Evolutionary conservation across 805 yeast genomes (phyloP).

Genomic region (Candida sakaeoensis): DNA sequence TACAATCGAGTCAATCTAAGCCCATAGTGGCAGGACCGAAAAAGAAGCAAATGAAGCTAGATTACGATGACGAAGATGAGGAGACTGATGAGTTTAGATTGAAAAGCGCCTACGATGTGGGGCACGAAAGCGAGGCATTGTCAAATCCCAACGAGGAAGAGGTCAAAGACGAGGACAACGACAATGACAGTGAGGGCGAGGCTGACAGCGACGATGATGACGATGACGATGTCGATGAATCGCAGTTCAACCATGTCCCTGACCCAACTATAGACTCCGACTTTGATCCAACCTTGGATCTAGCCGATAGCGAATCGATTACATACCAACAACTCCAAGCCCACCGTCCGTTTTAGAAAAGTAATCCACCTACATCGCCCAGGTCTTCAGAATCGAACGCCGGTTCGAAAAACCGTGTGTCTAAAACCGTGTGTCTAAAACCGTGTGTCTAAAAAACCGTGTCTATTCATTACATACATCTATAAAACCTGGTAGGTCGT

Average conservation of each 20-base stretch:
- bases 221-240: not conserved
- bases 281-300: slow-evolving; percentile 23
- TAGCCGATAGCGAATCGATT: slow-evolving; percentile 17
- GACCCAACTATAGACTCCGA: slow-evolving; percentile 22
- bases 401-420: too few relatives aligned
- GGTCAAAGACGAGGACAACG: not conserved
- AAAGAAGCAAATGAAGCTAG: slow-evolving; percentile 20
- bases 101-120: slow-evolving; percentile 39
- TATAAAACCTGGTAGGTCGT: slow-evolving; percentile 30
- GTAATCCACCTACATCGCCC: too few relatives aligned
- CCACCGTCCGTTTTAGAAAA: slow-evolving; percentile 8
- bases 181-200: not conserved
- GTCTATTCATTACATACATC: slow-evolving; percentile 7
- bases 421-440: too few relatives aligned
- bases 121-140: not conserved
- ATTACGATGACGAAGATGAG: slow-evolving; percentile 26
- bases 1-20: slow-evolving; percentile 10
- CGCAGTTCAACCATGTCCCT: not conserved
- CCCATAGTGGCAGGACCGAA: slow-evolving; percentile 12
- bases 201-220: not conserved
- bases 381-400: too few relatives aligned
- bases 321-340: slow-evolving; percentile 7
- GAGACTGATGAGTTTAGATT: slow-evolving; percentile 28
- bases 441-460: not conserved
- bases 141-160: not conserved